These are phyloP conservation scores for Aspergillus eucalypticola DNA, from an alignment of 2,329 filamentous ascomycete species.

Conservation along the genomic window DNA sequence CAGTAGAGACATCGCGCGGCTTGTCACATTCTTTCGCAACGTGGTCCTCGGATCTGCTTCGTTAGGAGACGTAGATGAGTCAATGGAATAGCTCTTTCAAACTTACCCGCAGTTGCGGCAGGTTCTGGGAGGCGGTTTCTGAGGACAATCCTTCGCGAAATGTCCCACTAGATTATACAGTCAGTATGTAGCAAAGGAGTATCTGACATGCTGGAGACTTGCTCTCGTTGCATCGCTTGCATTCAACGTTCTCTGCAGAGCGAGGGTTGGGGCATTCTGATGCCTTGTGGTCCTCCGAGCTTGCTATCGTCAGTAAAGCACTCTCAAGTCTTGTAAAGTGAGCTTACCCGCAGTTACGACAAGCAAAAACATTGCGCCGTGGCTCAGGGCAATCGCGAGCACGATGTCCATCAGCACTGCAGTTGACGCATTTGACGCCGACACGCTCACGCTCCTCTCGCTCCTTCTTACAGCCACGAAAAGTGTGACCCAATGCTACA, in stretches of 20 bases:
- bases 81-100: not conserved
- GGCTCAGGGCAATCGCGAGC: constrained; percentile 49
- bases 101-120: constrained; percentile 50
- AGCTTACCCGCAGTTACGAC: constrained; percentile 56
- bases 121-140: constrained; percentile 34
- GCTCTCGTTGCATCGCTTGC: constrained; percentile 47
- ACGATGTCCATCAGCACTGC: constrained; percentile 49
- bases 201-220: not conserved
- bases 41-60: constrained; percentile 43
- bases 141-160: constrained; percentile 50
- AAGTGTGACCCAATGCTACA: constrained; percentile 51
- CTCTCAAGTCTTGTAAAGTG: not conserved
- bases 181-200: not conserved
- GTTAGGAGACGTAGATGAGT: constrained; percentile 13
- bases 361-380: constrained; percentile 44
- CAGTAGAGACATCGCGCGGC: constrained; percentile 41
- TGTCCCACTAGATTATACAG: constrained; percentile 39
- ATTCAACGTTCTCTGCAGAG: constrained; percentile 47
- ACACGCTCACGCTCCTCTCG: constrained; percentile 40
- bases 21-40: constrained; percentile 46
- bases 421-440: constrained; percentile 54
- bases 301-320: constrained; percentile 26
- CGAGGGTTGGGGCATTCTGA: constrained; percentile 51
- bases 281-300: constrained; percentile 48
- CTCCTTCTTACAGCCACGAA: constrained; percentile 52